Evolutionary conservation across 176 grass and related monocot genomes (phyloP), one percentile per base, ranked within the genome.

Genomic region (Oryza coarctata): DNA sequence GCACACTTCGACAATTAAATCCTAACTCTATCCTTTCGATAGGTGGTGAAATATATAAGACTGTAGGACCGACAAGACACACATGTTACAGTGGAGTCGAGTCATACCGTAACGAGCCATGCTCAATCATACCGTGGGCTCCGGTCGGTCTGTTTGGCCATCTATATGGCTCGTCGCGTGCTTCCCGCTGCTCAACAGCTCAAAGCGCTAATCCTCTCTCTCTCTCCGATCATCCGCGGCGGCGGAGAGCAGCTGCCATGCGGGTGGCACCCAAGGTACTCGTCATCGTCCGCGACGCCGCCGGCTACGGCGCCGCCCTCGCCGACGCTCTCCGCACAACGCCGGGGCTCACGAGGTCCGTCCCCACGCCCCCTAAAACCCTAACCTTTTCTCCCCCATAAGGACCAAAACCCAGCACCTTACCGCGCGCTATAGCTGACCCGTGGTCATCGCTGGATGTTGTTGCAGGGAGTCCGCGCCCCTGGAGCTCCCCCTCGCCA

Each of bases 291-390:
- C 85, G 85, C 3, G 89, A 94, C 36, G 71, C 80, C 45, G 85
- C 87, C 0, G 89, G 94, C 1, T 94, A 92, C 18, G 94, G 89
- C 25, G 61, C 65, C 10, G 80, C 89, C 80, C 79, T 97, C 9
- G 87, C 87, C 12, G 83, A 83, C 45, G 83, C 85, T 12, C 83
- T 97, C 58, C 73, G 36, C 3, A 83, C 92, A 9, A 70, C 63
- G 17, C 57, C 77, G 1, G 83, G 60, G 32, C 40, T 97, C n/a
- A 92, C 77, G 33, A 93, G 94, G 94, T 97, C 25, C n/a, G n/a
- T n/a, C n/a, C n/a, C n/a, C n/a, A n/a, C n/a, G n/a, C n/a, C 33
- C 23, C 25, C 64, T 45, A 80, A 83, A 88, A 83, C 80, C 81
- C 73, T 86, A 78, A 36, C 63, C 29, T 50, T 62, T 31, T 47